A percentile compares a stretch with the other conserved stretches of the same genome.
These are phyloP conservation scores for Wickerhamiella bombiphila DNA, from an alignment of 805 yeast species.

Conservation along the genomic window DNA sequence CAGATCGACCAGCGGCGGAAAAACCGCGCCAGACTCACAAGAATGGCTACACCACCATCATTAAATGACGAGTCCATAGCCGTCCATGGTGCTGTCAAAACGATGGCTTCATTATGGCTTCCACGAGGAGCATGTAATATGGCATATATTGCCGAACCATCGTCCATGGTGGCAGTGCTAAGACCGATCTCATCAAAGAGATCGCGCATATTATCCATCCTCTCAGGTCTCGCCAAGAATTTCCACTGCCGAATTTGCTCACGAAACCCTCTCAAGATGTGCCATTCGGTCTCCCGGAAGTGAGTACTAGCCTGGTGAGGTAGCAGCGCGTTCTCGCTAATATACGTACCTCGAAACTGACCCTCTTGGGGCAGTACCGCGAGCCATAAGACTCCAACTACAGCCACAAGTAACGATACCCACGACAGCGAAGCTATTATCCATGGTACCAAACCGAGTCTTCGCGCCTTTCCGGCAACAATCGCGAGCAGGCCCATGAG, in stretches of 20 bases:
- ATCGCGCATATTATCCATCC: conserved; percentile 31
- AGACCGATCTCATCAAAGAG: conserved; percentile 67
- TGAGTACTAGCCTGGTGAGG: conserved; percentile 91
- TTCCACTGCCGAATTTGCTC: conserved; percentile 34
- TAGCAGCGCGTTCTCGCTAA: conserved; percentile 91
- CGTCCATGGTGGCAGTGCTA: conserved; percentile 30
- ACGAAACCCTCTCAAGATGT: conserved; percentile 71
- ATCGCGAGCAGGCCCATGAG: conserved; percentile 26
- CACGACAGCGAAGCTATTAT: conserved; percentile 18
- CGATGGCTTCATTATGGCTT: conserved; percentile 92
- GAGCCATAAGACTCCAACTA: conserved; percentile 41
- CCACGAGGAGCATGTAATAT: conserved; percentile 87
- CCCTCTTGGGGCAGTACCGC: conserved; percentile 61
- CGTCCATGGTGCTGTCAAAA: conserved; percentile 75
- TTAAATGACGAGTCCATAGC: conserved; percentile 52
- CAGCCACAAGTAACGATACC: conserved; percentile 19
- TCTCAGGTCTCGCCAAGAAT: conserved; percentile 20
- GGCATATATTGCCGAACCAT: conserved; percentile 44
- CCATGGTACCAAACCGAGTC: conserved; percentile 19
- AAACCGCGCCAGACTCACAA: conserved; percentile 61
- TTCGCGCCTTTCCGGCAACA: conserved; percentile 18
- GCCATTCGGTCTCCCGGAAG: conserved; percentile 92
- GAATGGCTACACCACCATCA: conserved; percentile 65
- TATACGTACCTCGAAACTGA: conserved; percentile 67
- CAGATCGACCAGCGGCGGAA: conserved; percentile 79